A percentile compares a stretch with the other conserved stretches of the same genome.
Evolutionary conservation across 257 asterid genomes (phyloP).

Genomic region (Primulina tabacum): DNA sequence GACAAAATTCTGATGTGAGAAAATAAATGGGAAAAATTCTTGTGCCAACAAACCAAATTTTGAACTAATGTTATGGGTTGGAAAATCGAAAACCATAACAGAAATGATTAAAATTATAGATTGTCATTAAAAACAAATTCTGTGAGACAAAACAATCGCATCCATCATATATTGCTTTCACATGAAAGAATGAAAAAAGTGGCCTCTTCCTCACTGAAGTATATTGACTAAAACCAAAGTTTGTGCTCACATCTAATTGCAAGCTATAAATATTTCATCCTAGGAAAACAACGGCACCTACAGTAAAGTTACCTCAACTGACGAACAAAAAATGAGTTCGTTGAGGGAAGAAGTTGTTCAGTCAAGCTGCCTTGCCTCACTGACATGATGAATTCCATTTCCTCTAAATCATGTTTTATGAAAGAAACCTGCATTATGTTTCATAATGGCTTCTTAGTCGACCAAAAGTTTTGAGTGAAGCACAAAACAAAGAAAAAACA

Average conservation of each 20-base stretch:
- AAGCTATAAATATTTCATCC: not conserved
- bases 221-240: conserved; percentile 12
- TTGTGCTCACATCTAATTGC: conserved; percentile 11
- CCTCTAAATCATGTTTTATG: conserved; percentile 80
- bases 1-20: not conserved
- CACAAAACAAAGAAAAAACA: not conserved
- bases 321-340: conserved; percentile 77
- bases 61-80: not conserved
- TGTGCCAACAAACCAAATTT: not conserved
- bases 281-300: conserved; percentile 5
- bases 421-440: conserved; percentile 66
- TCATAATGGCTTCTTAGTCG: conserved; percentile 17
- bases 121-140: not conserved
- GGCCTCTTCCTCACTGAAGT: not conserved
- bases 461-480: not conserved
- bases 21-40: not conserved
- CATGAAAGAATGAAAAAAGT: not conserved
- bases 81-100: not conserved
- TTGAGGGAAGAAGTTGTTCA: conserved; percentile 91
- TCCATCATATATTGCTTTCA: too few relatives aligned
- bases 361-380: conserved; percentile 78
- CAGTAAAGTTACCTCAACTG: conserved; percentile 64
- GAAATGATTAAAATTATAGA: not conserved
- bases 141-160: too few relatives aligned
- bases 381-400: conserved; percentile 94